Conservation (phyloP, 495 filamentous ascomycete species). For the Halenospora varia region DNA sequence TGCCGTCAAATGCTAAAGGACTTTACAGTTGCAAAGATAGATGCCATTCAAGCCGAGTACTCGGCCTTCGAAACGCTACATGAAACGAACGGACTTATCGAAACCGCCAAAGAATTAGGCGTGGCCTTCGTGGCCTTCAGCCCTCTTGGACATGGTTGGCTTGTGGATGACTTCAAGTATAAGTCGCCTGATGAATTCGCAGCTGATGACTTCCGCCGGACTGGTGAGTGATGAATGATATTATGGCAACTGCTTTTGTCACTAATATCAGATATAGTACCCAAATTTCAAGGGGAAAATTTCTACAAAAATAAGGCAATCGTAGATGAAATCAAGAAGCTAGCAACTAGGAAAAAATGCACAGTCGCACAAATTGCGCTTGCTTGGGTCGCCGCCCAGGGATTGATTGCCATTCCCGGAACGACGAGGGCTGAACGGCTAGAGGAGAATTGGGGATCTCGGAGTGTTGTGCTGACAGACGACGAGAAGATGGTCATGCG, state of each 20-base stretch:
- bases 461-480: constrained; percentile 33
- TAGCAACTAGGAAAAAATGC: constrained; percentile 46
- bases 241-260: not conserved
- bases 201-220: constrained; percentile 11
- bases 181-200: constrained; percentile 8
- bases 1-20: constrained; percentile 31
- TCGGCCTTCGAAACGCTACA: constrained; percentile 50
- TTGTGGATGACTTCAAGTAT: constrained; percentile 30
- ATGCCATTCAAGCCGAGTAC: constrained; percentile 48
- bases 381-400: constrained; percentile 48
- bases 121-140: constrained; percentile 63
- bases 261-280: constrained; percentile 2
- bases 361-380: constrained; percentile 73
- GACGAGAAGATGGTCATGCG: constrained; percentile 37
- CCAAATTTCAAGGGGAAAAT: constrained; percentile 60
- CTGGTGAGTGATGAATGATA: constrained; percentile 13
- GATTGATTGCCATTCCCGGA: constrained; percentile 72
- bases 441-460: constrained; percentile 43
- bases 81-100: constrained; percentile 69
- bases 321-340: constrained; percentile 44
- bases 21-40: constrained; percentile 41
- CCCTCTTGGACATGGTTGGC: constrained; percentile 22
- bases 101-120: constrained; percentile 61
- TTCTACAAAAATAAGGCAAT: constrained; percentile 71
- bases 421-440: constrained; percentile 53